These are phyloP conservation scores for Cladosporium sp. DNA, from an alignment of 2,329 filamentous ascomycete species.

Conservation along the genomic window DNA sequence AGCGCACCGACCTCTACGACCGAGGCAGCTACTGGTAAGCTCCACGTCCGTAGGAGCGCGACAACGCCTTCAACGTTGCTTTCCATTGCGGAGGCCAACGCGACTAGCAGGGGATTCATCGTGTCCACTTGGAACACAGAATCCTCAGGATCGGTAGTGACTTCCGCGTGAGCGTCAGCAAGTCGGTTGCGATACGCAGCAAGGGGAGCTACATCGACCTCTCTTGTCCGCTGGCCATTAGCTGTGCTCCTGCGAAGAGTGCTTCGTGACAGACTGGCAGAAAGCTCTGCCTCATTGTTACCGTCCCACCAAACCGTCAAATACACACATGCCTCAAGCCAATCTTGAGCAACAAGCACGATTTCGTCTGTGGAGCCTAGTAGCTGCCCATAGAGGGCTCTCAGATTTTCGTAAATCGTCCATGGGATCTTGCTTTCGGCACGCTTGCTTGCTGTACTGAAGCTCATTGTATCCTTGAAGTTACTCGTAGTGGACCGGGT, in stretches of 20 bases:
- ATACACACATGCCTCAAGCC: slow-evolving; percentile 82
- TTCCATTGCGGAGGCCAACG: slow-evolving; percentile 76
- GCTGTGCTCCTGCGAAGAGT: slow-evolving; percentile 33
- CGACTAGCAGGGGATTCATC: slow-evolving; percentile 72
- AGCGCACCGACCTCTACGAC: slow-evolving; percentile 80
- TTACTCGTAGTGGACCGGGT: slow-evolving; percentile 22
- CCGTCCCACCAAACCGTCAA: slow-evolving; percentile 93
- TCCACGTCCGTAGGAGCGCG: slow-evolving; percentile 72
- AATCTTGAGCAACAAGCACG: slow-evolving; percentile 74
- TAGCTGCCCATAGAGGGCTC: slow-evolving; percentile 74
- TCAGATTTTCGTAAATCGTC: slow-evolving; percentile 82
- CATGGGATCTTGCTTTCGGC: slow-evolving; percentile 85
- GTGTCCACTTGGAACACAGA: slow-evolving; percentile 69
- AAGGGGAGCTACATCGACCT: slow-evolving; percentile 50
- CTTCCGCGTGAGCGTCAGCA: slow-evolving; percentile 62
- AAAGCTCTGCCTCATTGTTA: slow-evolving; percentile 51
- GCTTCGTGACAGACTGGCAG: slow-evolving; percentile 43
- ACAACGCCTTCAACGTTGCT: slow-evolving; percentile 74
- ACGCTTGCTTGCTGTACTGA: slow-evolving; percentile 63
- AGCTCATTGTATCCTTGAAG: slow-evolving; percentile 45
- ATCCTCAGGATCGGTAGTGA: slow-evolving; percentile 62
- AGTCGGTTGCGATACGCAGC: slow-evolving; percentile 72
- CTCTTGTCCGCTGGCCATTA: slow-evolving; percentile 35
- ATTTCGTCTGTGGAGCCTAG: slow-evolving; percentile 74
- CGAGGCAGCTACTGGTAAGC: slow-evolving; percentile 70